phyloP scores from a whole-genome alignment of 164 flowering plant genomes.

The Malania oleifera region DNA sequence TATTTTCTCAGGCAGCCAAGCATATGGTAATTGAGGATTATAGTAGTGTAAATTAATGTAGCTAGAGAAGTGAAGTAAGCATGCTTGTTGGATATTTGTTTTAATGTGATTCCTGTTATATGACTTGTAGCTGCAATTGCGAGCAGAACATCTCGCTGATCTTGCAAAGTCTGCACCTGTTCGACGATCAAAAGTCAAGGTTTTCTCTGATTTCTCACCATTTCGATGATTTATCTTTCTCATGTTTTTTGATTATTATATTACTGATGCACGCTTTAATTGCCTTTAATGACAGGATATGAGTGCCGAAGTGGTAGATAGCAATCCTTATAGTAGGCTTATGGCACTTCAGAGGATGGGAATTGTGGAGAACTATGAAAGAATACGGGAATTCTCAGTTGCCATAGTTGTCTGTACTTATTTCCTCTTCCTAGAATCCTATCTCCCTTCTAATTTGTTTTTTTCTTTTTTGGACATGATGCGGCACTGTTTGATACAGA shows the following conservation, averaged over 20 bases:
- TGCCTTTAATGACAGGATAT: conserved; percentile 58
- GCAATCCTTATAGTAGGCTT: conserved; percentile 96
- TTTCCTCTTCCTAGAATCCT: conserved; percentile 14
- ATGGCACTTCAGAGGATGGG: conserved; percentile 99
- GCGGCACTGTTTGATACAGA: no score
- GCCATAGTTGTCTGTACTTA: conserved; percentile 84
- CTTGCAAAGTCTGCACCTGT: conserved; percentile 39
- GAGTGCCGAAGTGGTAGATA: conserved; percentile 97
- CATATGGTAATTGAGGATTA: no score
- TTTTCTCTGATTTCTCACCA: conserved; percentile 6
- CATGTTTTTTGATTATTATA: not conserved
- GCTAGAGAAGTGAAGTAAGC: no score
- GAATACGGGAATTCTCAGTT: conserved; percentile 89
- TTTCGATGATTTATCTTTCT: not conserved
- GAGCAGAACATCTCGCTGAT: conserved; percentile 40
- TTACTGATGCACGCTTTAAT: not conserved
- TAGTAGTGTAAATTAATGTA: no score
- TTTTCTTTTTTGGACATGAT: not conserved
- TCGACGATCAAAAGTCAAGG: conserved; percentile 82
- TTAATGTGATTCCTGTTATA: conserved; percentile 1
- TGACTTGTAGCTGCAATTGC: conserved; percentile 48
- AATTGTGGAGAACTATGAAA: conserved; percentile 86
- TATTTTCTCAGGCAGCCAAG: no score
- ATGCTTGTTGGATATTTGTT: no score
- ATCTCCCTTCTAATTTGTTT: no score